Conservation (phyloP, 768 basidiomycete genomes). For the Psilocybe cubensis region DNA sequence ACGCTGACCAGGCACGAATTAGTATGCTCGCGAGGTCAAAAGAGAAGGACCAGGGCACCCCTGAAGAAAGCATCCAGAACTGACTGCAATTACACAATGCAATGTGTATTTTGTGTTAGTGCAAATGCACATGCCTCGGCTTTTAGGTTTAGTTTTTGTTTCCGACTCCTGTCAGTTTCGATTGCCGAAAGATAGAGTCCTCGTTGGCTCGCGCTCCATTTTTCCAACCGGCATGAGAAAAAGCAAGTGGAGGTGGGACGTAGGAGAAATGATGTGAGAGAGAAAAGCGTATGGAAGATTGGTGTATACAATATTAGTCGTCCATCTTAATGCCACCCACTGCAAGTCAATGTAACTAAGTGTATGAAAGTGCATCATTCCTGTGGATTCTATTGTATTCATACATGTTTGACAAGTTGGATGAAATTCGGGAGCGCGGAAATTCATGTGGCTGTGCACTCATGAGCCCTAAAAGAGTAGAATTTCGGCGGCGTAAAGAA, state of each 20-base stretch:
- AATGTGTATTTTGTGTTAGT: not conserved
- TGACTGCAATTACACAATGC: not conserved
- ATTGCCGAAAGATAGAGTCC: constrained; percentile 20
- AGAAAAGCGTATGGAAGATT: constrained; percentile 1
- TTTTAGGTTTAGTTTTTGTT: not conserved
- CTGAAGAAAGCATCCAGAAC: not conserved
- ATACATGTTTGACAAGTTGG: constrained; percentile 20
- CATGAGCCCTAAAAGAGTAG: constrained; percentile 8
- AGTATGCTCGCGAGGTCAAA: constrained; percentile 7
- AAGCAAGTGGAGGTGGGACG: constrained; percentile 11
- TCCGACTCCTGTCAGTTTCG: constrained; percentile 9
- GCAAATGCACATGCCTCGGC: not conserved
- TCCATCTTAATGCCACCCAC: constrained; percentile 9
- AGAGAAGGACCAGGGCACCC: not conserved
- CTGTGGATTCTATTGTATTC: constrained; percentile 16
- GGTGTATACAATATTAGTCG: constrained; percentile 5
- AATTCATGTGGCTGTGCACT: constrained; percentile 26
- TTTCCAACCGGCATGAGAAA: constrained; percentile 10
- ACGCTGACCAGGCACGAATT: constrained; percentile 35
- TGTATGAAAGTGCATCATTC: constrained; percentile 18
- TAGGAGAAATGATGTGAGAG: not conserved
- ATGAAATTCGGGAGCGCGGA: constrained; percentile 20
- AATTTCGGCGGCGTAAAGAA: constrained; percentile 13
- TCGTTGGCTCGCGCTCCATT: constrained; percentile 14
- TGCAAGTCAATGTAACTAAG: constrained; percentile 13